Percentiles rank a stretch among this genome's conserved stretches.
Conservation (phyloP, 495 filamentous ascomycete species). For the Lineolata rhizophorae region DNA sequence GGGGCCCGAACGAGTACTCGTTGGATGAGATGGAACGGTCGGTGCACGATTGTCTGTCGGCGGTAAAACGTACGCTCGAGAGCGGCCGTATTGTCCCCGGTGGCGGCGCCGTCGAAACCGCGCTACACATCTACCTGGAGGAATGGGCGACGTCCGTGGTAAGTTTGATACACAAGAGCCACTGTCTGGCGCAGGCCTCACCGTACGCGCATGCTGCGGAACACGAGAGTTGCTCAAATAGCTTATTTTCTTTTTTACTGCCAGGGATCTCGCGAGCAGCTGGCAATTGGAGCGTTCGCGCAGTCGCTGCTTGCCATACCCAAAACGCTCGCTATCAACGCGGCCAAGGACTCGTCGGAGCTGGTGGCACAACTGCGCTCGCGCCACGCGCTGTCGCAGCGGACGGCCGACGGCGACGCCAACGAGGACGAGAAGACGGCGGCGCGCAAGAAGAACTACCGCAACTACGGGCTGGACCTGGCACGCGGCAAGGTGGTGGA, state of each 20-base stretch:
- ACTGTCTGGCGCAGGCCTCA: too few species aligned
- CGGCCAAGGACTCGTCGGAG: conserved; percentile 86
- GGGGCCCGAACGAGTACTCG: conserved; percentile 87
- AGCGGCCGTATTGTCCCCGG: conserved; percentile 93
- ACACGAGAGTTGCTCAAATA: too few species aligned
- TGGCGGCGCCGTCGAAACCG: conserved; percentile 94
- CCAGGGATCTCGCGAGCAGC: conserved; percentile 82
- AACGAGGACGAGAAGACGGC: conserved; percentile 61
- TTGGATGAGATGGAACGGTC: conserved; percentile 99
- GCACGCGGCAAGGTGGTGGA: conserved; percentile 79
- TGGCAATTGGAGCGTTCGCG: conserved; percentile 94
- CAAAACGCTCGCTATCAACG: conserved; percentile 92
- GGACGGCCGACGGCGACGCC: conserved; percentile 22
- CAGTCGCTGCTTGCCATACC: conserved; percentile 85
- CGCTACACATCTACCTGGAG: conserved; percentile 95
- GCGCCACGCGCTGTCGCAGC: conserved; percentile 83
- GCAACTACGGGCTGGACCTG: conserved; percentile 92
- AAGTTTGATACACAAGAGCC: conserved; percentile 16
- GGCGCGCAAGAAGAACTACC: conserved; percentile 87
- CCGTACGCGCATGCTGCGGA: too few species aligned
- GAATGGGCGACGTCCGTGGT: conserved; percentile 96
- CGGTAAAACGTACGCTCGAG: conserved; percentile 91
- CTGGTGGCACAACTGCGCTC: conserved; percentile 89
- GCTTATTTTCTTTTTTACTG: not conserved
- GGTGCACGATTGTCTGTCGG: conserved; percentile 87